Conservation (phyloP, 1,284 basidiomycete species). For the Butyriboletus appendiculatus region DNA sequence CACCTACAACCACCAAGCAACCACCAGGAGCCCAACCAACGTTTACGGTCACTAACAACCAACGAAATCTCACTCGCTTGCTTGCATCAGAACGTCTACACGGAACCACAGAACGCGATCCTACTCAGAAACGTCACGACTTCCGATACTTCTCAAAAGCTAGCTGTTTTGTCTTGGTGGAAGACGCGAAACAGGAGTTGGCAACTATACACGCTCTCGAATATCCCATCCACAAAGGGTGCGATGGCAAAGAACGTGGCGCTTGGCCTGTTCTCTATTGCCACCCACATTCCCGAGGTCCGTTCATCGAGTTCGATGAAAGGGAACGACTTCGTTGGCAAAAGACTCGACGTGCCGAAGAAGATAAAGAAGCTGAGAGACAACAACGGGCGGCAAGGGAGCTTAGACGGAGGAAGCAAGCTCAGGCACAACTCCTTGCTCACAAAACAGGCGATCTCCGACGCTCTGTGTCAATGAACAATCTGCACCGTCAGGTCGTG, state of each 20-base stretch:
- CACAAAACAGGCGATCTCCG: constrained; percentile 60
- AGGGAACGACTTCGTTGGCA: constrained; percentile 67
- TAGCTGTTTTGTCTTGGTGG: constrained; percentile 84
- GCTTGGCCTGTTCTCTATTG: constrained; percentile 75
- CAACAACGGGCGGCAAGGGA: constrained; percentile 44
- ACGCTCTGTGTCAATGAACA: constrained; percentile 77
- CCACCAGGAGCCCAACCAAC: constrained; percentile 28
- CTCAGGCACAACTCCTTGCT: constrained; percentile 40
- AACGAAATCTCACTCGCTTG: constrained; percentile 59
- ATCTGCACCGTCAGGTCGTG: constrained; percentile 57
- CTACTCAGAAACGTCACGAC: constrained; percentile 83
- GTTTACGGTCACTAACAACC: constrained; percentile 24
- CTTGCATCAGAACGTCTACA: constrained; percentile 87
- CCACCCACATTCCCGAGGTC: constrained; percentile 67
- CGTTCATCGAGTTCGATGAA: constrained; percentile 73
- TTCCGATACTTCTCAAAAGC: constrained; percentile 87
- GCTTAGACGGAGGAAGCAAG: constrained; percentile 46
- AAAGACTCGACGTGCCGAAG: constrained; percentile 53
- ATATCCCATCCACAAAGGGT: constrained; percentile 54
- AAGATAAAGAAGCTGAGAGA: constrained; percentile 49
- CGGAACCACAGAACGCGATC: constrained; percentile 88
- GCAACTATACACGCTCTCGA: constrained; percentile 71
- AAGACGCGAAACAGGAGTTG: constrained; percentile 83
- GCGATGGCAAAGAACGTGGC: constrained; percentile 50
- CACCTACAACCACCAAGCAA: constrained; percentile 27